Evolutionary conservation across 441 rosid genomes (phyloP).

Genomic region (Arabidopsis hybrid): DNA sequence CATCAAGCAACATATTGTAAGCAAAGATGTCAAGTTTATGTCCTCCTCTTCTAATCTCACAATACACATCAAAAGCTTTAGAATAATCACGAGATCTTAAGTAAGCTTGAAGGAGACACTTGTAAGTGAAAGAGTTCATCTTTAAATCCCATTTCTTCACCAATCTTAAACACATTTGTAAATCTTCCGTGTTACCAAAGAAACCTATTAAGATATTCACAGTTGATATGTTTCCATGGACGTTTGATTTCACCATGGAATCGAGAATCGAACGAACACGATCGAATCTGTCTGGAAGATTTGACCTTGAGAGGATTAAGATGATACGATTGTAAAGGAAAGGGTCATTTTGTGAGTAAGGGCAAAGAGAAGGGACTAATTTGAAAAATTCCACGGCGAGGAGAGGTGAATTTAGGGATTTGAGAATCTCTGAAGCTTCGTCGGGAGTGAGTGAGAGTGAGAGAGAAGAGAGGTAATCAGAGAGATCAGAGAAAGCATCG

Average conservation of each 20-base stretch:
- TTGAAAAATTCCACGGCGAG: conserved; percentile 75
- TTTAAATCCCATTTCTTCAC: conserved; percentile 76
- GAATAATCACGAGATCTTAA: conserved; percentile 67
- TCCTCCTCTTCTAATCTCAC: conserved; percentile 74
- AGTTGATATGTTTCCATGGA: conserved; percentile 75
- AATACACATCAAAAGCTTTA: conserved; percentile 65
- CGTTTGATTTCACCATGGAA: conserved; percentile 65
- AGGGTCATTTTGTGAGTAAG: conserved; percentile 64
- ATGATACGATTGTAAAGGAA: conserved; percentile 73
- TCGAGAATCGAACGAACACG: conserved; percentile 56
- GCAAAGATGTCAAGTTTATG: conserved; percentile 76
- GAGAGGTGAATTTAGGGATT: conserved; percentile 73
- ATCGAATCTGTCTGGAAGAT: conserved; percentile 52
- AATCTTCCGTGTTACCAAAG: conserved; percentile 61
- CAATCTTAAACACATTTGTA: conserved; percentile 62
- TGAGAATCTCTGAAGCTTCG: conserved; percentile 84
- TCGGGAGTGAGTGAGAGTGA: conserved; percentile 66
- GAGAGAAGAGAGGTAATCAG: conserved; percentile 68
- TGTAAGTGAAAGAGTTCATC: conserved; percentile 82
- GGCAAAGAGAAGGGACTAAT: conserved; percentile 63
- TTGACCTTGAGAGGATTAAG: conserved; percentile 76
- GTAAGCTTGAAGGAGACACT: conserved; percentile 83
- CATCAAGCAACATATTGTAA: conserved; percentile 91
- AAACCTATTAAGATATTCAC: conserved; percentile 80
- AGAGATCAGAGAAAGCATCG: conserved; percentile 57